These are phyloP conservation scores for Arachis hypogaea DNA, from an alignment of 306 rosid species.

Conservation along the genomic window DNA sequence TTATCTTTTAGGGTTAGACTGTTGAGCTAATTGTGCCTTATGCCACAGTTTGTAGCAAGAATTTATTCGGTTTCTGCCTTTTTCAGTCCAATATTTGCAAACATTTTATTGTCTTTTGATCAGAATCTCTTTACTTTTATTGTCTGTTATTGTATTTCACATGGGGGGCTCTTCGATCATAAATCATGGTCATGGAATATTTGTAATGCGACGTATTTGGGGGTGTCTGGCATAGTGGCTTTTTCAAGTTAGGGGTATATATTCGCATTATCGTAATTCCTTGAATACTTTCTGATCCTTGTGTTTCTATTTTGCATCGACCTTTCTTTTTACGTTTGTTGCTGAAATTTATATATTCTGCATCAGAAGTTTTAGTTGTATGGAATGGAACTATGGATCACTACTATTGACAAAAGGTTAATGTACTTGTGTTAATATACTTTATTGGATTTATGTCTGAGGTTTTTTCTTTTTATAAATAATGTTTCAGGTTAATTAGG, in stretches of 20 bases:
- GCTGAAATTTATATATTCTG: constrained; percentile 16
- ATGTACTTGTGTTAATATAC: background rate
- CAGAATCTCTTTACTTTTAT: background rate
- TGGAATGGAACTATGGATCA: too few relatives aligned
- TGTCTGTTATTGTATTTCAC: background rate
- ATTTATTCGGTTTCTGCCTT: background rate
- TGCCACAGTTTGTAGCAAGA: background rate
- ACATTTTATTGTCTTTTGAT: background rate
- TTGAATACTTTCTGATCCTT: too few relatives aligned
- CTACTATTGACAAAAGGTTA: background rate
- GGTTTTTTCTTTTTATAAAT: too few relatives aligned
- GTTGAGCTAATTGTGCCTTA: background rate
- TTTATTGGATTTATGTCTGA: too few relatives aligned
- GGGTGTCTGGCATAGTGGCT: background rate
- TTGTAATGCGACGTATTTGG: background rate
- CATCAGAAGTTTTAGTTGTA: background rate
- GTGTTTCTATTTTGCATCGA: background rate
- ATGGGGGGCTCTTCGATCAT: background rate
- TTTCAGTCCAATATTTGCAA: background rate
- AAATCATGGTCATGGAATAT: background rate
- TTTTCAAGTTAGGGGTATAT: background rate
- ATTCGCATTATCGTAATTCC: background rate
- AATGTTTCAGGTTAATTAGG: too few relatives aligned
- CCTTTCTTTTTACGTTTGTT: background rate
- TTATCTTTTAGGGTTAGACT: too few relatives aligned